Evolutionary conservation across 2,329 filamentous ascomycete genomes (phyloP).

Genomic region (Lasiodiplodia gonubiensis): DNA sequence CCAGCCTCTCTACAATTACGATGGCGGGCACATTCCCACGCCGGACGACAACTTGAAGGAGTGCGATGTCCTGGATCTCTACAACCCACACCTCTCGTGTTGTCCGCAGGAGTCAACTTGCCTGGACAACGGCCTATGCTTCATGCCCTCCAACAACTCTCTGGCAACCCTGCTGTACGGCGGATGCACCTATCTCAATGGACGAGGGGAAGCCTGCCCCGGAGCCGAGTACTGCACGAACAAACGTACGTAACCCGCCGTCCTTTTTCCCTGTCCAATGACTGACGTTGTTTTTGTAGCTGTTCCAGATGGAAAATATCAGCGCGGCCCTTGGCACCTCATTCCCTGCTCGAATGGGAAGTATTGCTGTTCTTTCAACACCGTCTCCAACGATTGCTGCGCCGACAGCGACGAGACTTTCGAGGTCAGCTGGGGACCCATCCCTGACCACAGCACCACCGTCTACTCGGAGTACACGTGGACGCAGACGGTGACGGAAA

Average conservation of each 20-base stretch:
- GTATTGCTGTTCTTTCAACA: background rate
- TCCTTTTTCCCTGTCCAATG: too few species aligned
- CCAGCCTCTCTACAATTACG: conserved; percentile 2
- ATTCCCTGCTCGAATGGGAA: background rate
- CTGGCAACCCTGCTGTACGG: background rate
- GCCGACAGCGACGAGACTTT: background rate
- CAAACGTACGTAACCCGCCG: background rate
- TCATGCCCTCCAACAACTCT: background rate
- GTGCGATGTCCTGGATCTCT: background rate
- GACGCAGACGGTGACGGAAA: background rate
- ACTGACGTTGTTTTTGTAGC: background rate
- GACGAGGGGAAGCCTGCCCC: background rate
- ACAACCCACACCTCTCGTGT: background rate
- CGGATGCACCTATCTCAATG: background rate
- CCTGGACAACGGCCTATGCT: background rate
- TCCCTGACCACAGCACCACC: background rate
- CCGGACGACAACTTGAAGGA: background rate
- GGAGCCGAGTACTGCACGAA: background rate
- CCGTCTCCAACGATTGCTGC: conserved; percentile 1
- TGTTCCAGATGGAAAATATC: background rate
- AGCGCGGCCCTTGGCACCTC: background rate
- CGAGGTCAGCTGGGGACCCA: conserved; percentile 3
- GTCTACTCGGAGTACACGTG: background rate
- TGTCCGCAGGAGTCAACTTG: conserved; percentile 5
- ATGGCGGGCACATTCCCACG: background rate